phyloP scores from a whole-genome alignment of 2,329 filamentous ascomycete genomes.

The Geosmithia flava region DNA sequence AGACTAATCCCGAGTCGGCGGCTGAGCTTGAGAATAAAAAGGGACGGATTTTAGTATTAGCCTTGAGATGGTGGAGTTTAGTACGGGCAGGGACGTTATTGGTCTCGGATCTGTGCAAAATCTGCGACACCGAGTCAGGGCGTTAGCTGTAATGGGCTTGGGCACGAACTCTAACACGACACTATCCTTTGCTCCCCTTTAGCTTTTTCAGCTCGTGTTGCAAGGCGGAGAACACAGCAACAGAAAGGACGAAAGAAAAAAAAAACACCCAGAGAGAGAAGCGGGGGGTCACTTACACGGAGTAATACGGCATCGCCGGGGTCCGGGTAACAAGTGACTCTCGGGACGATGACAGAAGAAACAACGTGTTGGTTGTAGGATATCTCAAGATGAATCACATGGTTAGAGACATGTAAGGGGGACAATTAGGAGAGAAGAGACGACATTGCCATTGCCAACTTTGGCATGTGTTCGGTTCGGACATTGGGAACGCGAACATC shows the following conservation, averaged over 20 bases:
- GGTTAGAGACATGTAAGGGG: too few relatives aligned
- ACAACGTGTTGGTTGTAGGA: too few relatives aligned
- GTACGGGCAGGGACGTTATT: neutral
- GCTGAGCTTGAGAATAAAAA: neutral
- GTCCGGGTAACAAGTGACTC: too few relatives aligned
- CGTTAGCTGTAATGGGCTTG: neutral
- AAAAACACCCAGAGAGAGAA: neutral
- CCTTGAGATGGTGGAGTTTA: neutral
- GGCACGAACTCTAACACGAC: neutral
- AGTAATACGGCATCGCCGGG: too few relatives aligned
- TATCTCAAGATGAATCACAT: too few relatives aligned
- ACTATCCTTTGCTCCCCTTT: neutral
- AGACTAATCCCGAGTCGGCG: too few relatives aligned
- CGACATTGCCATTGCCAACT: too few relatives aligned
- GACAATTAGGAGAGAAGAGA: too few relatives aligned
- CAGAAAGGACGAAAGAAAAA: neutral
- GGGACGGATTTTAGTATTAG: neutral
- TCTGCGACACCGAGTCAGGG: neutral
- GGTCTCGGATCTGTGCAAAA: neutral
- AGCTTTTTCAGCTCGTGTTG: neutral
- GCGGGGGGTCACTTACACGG: too few relatives aligned
- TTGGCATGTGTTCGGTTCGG: neutral
- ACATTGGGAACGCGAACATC: neutral
- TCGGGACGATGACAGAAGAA: too few relatives aligned
- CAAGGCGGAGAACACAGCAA: too few relatives aligned